phyloP scores from a whole-genome alignment of 2,329 filamentous ascomycete species.

The Chaetomiaceae sp. region DNA sequence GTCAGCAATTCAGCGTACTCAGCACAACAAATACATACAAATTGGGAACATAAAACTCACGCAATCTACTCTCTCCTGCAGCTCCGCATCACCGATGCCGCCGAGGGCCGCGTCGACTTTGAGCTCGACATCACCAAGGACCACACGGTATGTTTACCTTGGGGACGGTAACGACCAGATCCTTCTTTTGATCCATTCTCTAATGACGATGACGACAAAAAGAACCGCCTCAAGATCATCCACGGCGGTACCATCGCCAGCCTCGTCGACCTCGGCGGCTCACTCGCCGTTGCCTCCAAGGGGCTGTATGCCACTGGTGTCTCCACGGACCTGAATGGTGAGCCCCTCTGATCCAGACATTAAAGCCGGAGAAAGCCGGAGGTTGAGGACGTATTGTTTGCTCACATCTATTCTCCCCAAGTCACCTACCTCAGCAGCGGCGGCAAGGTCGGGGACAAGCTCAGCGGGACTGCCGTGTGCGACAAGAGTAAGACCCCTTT shows the following conservation, averaged over 20 bases:
- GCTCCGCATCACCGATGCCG: constrained; percentile 63
- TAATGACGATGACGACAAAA: background rate
- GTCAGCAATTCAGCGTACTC: too few species aligned
- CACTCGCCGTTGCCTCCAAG: constrained; percentile 60
- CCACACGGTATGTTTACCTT: constrained; percentile 65
- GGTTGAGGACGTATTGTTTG: too few species aligned
- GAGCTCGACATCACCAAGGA: constrained; percentile 69
- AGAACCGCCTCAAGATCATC: constrained; percentile 73
- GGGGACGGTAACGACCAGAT: too few species aligned
- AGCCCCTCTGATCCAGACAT: background rate
- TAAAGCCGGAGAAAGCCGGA: background rate
- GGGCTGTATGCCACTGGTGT: constrained; percentile 60
- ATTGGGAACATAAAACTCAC: too few species aligned
- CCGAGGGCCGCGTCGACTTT: constrained; percentile 66
- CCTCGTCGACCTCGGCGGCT: constrained; percentile 64
- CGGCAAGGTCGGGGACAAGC: constrained; percentile 51
- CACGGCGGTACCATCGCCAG: constrained; percentile 77
- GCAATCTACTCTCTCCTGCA: constrained; percentile 34
- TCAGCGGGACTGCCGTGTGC: constrained; percentile 53
- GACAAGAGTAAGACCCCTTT: constrained; percentile 50
- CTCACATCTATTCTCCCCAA: too few species aligned
- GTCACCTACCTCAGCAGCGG: constrained; percentile 60
- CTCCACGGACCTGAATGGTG: constrained; percentile 61
- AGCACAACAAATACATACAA: too few species aligned
- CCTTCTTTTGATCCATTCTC: background rate